Evolutionary conservation across 1,284 basidiomycete genomes (phyloP).

Genomic region (Amylostereum chailletii): DNA sequence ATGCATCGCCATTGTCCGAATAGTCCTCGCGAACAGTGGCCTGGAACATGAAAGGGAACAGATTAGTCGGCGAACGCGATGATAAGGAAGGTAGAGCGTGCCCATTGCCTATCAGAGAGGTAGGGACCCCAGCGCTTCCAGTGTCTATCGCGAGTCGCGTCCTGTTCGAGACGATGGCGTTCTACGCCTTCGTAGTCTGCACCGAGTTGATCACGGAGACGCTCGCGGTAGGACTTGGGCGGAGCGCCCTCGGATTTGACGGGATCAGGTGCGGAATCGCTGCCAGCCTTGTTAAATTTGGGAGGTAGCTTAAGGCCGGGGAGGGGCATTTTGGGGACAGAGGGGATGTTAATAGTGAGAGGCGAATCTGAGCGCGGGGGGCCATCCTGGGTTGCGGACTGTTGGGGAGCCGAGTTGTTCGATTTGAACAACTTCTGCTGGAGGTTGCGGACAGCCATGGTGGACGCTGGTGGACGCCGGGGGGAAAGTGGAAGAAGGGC

Average conservation of each 20-base stretch:
- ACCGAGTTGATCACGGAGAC: constrained; percentile 52
- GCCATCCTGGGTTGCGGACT: constrained; percentile 11
- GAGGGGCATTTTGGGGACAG: constrained; percentile 23
- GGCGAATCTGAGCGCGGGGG: constrained; percentile 29
- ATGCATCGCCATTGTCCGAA: constrained; percentile 92
- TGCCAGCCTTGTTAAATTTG: constrained; percentile 34
- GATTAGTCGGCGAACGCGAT: not conserved
- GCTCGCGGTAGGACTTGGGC: constrained; percentile 40
- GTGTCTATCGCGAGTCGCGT: constrained; percentile 60
- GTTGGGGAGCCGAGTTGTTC: constrained; percentile 12
- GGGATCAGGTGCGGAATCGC: constrained; percentile 21
- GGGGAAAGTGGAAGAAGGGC: constrained; percentile 12
- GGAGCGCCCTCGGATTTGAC: constrained; percentile 15
- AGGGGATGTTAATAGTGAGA: constrained; percentile 78
- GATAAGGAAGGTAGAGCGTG: constrained; percentile 27
- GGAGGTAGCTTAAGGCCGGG: constrained; percentile 29
- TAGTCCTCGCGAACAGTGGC: constrained; percentile 98
- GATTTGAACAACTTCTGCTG: constrained; percentile 71
- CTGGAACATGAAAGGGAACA: constrained; percentile 29
- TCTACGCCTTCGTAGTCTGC: constrained; percentile 59
- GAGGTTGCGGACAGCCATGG: constrained; percentile 46
- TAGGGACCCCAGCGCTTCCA: constrained; percentile 99
- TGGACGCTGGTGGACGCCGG: constrained; percentile 21
- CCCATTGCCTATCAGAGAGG: constrained; percentile 96
- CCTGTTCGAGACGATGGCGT: constrained; percentile 64